These are phyloP conservation scores for Cordyceps tenuipes DNA, from an alignment of 2,329 filamentous ascomycete species.

Conservation along the genomic window DNA sequence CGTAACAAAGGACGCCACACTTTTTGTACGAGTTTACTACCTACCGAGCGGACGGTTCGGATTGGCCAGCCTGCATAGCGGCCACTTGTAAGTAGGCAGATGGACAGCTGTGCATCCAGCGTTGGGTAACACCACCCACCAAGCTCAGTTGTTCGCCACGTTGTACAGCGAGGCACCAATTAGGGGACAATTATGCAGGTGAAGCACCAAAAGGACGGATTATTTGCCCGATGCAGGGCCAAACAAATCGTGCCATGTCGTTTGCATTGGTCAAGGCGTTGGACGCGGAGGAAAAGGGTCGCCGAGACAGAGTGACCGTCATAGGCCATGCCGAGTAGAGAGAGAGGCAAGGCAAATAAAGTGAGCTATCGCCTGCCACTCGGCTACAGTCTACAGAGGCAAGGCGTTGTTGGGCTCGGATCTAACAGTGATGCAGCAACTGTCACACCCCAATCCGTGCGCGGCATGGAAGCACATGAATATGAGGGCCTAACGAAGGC, in stretches of 20 bases:
- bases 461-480: not conserved
- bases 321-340: conserved; percentile 7
- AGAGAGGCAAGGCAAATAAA: conserved; percentile 4
- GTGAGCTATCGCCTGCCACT: conserved; percentile 6
- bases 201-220: not conserved
- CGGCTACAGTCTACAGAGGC: not conserved
- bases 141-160: not conserved
- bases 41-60: not conserved
- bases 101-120: not conserved
- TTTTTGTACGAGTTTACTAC: not conserved
- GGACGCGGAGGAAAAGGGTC: not conserved
- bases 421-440: not conserved
- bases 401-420: conserved; percentile 1
- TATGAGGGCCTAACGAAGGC: not conserved
- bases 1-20: not conserved
- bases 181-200: not conserved
- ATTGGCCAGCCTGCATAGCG: not conserved
- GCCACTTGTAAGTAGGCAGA: not conserved
- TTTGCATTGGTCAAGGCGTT: not conserved
- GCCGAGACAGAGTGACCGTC: not conserved
- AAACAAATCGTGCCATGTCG: not conserved
- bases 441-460: not conserved
- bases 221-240: not conserved
- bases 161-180: not conserved
- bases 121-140: not conserved